These are phyloP conservation scores for Camellia oleifera DNA, from an alignment of 179 eudicot species.

Conservation along the genomic window DNA sequence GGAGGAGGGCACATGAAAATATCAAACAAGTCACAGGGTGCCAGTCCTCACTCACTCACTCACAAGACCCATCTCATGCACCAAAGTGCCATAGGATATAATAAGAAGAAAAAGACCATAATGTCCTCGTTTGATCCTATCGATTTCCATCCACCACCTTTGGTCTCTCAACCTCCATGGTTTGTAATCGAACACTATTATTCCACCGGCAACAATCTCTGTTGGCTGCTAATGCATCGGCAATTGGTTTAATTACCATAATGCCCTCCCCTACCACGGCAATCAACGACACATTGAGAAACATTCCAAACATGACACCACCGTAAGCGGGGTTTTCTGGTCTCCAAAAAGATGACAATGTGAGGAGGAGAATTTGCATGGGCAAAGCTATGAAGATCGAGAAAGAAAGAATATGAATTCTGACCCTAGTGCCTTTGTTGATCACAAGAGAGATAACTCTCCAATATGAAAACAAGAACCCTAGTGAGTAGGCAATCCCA, in stretches of 20 bases:
- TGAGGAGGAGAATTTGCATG: conserved; percentile 14
- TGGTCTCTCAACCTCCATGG: not conserved
- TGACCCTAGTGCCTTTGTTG: conserved; percentile 36
- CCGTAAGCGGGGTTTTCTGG: conserved; percentile 28
- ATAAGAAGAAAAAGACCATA: no score
- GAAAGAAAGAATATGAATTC: conserved; percentile 34
- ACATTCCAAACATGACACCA: conserved; percentile 26
- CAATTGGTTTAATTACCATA: conserved; percentile 43
- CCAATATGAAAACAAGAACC: conserved; percentile 37
- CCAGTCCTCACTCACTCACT: no score
- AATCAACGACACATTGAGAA: conserved; percentile 23
- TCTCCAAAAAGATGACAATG: conserved; percentile 34
- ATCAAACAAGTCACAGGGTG: no score
- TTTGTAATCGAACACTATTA: not conserved
- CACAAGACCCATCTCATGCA: no score
- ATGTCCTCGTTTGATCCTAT: not conserved
- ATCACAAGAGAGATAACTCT: conserved; percentile 46
- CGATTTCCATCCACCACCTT: not conserved
- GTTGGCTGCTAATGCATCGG: conserved; percentile 32
- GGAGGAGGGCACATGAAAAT: no score
- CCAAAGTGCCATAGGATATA: no score
- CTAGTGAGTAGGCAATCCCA: conserved; percentile 23
- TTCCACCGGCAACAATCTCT: conserved; percentile 11
- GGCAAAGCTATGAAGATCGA: conserved; percentile 27
- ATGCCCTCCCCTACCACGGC: conserved; percentile 42